phyloP scores from a whole-genome alignment of 2,329 filamentous ascomycete genomes.

The Xylaria sp. region DNA sequence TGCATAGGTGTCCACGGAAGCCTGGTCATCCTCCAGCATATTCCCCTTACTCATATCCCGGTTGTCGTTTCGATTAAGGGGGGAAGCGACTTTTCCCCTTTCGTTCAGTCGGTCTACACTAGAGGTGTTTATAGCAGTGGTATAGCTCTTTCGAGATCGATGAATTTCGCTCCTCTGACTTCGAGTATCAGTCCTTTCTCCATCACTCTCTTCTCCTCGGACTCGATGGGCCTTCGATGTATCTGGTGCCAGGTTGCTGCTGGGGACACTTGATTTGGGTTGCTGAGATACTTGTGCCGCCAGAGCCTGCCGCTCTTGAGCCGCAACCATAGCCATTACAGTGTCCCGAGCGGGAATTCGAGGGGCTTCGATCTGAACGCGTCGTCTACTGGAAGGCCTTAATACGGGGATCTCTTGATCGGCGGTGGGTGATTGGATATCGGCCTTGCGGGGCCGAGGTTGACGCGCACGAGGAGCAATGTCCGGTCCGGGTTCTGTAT shows the following conservation, averaged over 20 bases:
- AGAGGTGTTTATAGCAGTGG: neutral
- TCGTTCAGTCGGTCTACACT: slow-evolving; percentile 10
- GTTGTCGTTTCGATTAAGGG: slow-evolving; percentile 17
- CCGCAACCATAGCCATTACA: slow-evolving; percentile 38
- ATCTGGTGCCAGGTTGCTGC: slow-evolving; percentile 8
- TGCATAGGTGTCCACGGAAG: slow-evolving; percentile 43
- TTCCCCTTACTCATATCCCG: slow-evolving; percentile 22
- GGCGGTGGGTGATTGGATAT: slow-evolving; percentile 27
- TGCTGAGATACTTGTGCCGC: slow-evolving; percentile 35
- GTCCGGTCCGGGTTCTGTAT: slow-evolving; percentile 42
- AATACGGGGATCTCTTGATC: slow-evolving; percentile 34
- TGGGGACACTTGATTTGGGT: slow-evolving; percentile 22
- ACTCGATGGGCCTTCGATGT: slow-evolving; percentile 14
- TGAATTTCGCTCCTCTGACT: slow-evolving; percentile 34
- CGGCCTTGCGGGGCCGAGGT: slow-evolving; percentile 36
- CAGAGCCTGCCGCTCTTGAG: slow-evolving; percentile 42
- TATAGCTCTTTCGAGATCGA: slow-evolving; percentile 18
- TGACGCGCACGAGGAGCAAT: slow-evolving; percentile 38
- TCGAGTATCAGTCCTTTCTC: slow-evolving; percentile 16
- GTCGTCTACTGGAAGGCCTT: slow-evolving; percentile 38
- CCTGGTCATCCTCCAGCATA: slow-evolving; percentile 41
- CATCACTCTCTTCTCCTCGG: slow-evolving; percentile 27
- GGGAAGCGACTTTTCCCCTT: slow-evolving; percentile 1
- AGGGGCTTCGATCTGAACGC: slow-evolving; percentile 33
- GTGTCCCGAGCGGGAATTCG: slow-evolving; percentile 36